Evolutionary conservation across 1,139 yeast genomes (phyloP).

Genomic region (Meyerozyma guilliermondii): DNA sequence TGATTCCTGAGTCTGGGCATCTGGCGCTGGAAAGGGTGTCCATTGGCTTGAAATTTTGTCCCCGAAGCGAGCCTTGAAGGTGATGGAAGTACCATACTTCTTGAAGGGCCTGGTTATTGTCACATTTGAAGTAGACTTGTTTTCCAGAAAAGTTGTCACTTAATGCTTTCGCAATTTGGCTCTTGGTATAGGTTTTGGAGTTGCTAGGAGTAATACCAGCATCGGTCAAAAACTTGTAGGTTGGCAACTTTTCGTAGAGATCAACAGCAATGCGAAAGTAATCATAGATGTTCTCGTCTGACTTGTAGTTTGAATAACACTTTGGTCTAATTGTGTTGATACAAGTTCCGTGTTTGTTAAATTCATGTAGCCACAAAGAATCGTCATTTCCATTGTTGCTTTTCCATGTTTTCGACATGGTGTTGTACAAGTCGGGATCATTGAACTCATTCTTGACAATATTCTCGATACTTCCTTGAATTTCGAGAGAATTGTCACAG

Average conservation of each 20-base stretch:
- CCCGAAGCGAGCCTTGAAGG: constrained; percentile 66
- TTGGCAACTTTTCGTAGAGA: constrained; percentile 61
- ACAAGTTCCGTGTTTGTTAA: constrained; percentile 94
- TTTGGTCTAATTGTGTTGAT: constrained; percentile 69
- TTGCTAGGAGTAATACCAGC: constrained; percentile 70
- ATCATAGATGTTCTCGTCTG: constrained; percentile 68
- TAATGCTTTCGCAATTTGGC: constrained; percentile 63
- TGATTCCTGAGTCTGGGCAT: constrained; percentile 71
- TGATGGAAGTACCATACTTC: constrained; percentile 92
- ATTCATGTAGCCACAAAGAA: constrained; percentile 86
- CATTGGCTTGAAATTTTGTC: constrained; percentile 62
- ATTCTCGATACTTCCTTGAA: constrained; percentile 18
- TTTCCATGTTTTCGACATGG: constrained; percentile 70
- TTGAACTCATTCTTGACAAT: constrained; percentile 46
- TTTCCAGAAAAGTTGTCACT: constrained; percentile 51
- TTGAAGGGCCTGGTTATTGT: constrained; percentile 58
- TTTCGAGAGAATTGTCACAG: constrained; percentile 11
- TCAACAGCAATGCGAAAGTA: constrained; percentile 65
- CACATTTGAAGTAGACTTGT: constrained; percentile 69
- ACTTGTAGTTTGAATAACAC: constrained; percentile 48
- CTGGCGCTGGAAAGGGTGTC: constrained; percentile 51
- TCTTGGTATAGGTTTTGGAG: constrained; percentile 55
- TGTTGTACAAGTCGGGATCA: constrained; percentile 47
- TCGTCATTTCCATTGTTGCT: constrained; percentile 73
- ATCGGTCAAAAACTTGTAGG: constrained; percentile 58